A percentile compares a stretch with the other conserved stretches of the same genome.
phyloP scores from a whole-genome alignment of 805 yeast species.

The Cyberlindnera subsufficiens region DNA sequence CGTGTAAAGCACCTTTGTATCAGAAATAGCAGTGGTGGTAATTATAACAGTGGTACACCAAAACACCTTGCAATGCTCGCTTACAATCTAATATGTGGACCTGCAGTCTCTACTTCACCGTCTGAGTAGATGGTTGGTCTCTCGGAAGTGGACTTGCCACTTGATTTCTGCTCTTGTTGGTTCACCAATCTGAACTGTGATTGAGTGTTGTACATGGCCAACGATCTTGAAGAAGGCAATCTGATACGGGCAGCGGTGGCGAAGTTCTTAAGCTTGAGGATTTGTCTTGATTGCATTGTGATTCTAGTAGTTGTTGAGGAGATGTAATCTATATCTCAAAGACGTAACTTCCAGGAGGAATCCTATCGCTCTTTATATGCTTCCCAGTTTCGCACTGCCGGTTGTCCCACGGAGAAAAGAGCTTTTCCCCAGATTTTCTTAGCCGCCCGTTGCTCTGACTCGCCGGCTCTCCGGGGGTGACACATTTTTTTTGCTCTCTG shows the following conservation, averaged over 20 bases:
- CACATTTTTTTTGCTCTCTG: too few relatives aligned
- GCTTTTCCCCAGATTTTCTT: conserved; percentile 1
- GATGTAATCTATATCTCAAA: not conserved
- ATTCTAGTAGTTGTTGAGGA: not conserved
- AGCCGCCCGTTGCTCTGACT: not conserved
- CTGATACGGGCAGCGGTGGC: conserved; percentile 23
- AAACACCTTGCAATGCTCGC: too few relatives aligned
- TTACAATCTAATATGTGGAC: conserved; percentile 23
- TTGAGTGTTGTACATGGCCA: conserved; percentile 15
- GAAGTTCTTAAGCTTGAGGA: conserved; percentile 20
- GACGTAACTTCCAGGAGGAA: too few relatives aligned
- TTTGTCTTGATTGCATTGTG: conserved; percentile 5
- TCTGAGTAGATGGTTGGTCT: conserved; percentile 25
- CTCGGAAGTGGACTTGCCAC: conserved; percentile 7
- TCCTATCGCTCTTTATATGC: too few relatives aligned
- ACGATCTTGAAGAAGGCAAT: conserved; percentile 12
- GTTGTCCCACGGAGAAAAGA: not conserved
- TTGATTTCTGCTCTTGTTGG: conserved; percentile 4
- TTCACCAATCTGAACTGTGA: conserved; percentile 19
- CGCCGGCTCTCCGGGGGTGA: too few relatives aligned
- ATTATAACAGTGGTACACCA: too few relatives aligned
- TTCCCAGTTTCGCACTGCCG: too few relatives aligned
- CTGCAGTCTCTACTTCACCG: conserved; percentile 27
- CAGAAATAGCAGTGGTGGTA: too few relatives aligned
- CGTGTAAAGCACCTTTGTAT: too few relatives aligned